Percentiles rank a stretch among this genome's conserved stretches.
Conservation (phyloP, 306 rosid species). For the Hylodesmum podocarpum region DNA sequence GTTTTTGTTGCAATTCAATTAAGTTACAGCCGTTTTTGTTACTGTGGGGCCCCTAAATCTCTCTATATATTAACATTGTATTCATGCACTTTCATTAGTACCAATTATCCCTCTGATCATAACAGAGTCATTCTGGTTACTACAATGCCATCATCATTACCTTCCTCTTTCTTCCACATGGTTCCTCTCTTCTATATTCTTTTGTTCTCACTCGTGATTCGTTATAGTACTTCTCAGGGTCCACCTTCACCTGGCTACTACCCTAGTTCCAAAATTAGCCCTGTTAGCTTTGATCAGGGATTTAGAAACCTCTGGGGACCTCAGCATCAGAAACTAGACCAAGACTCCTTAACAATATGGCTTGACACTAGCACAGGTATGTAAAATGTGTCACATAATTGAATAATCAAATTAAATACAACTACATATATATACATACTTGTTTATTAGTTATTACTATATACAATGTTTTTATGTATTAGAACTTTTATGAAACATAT, state of each 20-base stretch:
- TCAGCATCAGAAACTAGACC: conserved; percentile 68
- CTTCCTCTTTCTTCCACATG: conserved; percentile 29
- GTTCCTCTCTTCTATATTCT: conserved; percentile 41
- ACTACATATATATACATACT: too few relatives aligned
- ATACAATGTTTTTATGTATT: background rate
- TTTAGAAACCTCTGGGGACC: conserved; percentile 82
- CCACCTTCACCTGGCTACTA: conserved; percentile 86
- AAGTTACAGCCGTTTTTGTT: conserved; percentile 32
- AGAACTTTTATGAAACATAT: conserved; percentile 20
- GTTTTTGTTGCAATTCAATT: conserved; percentile 27
- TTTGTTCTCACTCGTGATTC: conserved; percentile 37
- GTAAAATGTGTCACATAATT: conserved; percentile 3
- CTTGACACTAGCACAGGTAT: conserved; percentile 73
- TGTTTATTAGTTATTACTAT: background rate
- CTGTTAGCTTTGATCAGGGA: conserved; percentile 59
- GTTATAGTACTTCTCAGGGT: conserved; percentile 43
- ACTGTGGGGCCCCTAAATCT: conserved; percentile 39
- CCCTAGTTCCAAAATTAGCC: conserved; percentile 55
- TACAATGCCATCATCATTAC: conserved; percentile 33
- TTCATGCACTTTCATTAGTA: conserved; percentile 30
- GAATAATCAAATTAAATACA: background rate
- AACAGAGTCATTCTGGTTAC: conserved; percentile 39
- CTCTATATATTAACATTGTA: conserved; percentile 45
- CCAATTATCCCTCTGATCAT: conserved; percentile 15
- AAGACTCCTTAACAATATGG: conserved; percentile 60